phyloP scores from a whole-genome alignment of 495 filamentous ascomycete genomes.

The Cercophora newfieldiana region DNA sequence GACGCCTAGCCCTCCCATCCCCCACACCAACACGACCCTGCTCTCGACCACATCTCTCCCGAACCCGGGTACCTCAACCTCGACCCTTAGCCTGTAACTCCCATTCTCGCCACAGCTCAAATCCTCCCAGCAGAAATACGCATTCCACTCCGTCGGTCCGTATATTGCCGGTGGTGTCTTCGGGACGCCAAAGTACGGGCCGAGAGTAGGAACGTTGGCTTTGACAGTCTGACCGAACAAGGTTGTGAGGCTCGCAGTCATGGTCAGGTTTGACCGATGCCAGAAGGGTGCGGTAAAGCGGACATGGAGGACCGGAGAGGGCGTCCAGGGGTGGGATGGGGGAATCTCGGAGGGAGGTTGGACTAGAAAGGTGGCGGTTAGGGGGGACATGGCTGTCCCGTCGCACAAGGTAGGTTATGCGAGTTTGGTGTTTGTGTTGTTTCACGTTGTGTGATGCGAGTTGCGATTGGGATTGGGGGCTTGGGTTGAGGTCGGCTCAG shows the following conservation, averaged over 20 bases:
- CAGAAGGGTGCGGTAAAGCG: not conserved
- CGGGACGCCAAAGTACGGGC: conserved; percentile 2
- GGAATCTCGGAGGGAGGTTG: conserved; percentile 9
- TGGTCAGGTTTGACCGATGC: not conserved
- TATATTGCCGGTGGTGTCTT: conserved; percentile 3
- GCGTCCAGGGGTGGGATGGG: not conserved
- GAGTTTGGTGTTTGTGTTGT: not conserved
- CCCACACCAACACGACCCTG: conserved; percentile 4
- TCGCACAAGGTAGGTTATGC: too few species aligned
- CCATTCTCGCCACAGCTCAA: not conserved
- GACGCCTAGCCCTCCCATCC: not conserved
- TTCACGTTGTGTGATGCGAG: too few species aligned
- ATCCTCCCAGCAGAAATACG: conserved; percentile 14
- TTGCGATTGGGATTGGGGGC: not conserved
- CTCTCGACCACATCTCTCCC: conserved; percentile 7
- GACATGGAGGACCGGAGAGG: conserved; percentile 7
- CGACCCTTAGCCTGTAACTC: conserved; percentile 5
- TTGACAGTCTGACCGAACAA: not conserved
- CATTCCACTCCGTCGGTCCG: conserved; percentile 2
- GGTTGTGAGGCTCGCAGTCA: not conserved
- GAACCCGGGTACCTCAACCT: conserved; percentile 5
- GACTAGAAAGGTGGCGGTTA: conserved; percentile 7
- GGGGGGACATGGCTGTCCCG: not conserved
- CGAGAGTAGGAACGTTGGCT: not conserved
- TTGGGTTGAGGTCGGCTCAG: not conserved